Evolutionary conservation across 106 monocot genomes (phyloP), one percentile per base, ranked within the genome.

Genomic region (Iris macrosiphon): DNA sequence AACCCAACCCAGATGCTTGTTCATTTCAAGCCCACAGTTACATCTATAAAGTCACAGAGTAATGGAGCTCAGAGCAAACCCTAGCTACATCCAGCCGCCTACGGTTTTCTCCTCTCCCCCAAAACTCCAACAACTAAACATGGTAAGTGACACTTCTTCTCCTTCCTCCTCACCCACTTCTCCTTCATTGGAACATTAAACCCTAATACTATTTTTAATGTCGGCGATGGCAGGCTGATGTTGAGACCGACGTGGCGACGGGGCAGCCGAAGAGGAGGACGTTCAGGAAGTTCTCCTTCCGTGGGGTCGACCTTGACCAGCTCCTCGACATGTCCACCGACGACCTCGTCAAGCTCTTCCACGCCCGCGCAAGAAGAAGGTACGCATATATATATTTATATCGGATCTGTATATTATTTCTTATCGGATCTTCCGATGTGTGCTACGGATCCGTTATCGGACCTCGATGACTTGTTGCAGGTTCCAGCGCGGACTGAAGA

Each of bases 401-500:
- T n/a, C n/a, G n/a, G n/a, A n/a, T n/a, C n/a, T n/a, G n/a, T n/a
- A n/a, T n/a, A n/a, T n/a, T n/a, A n/a, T n/a, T n/a, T n/a, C n/a
- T n/a, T n/a, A n/a, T n/a, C n/a, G n/a, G n/a, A n/a, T n/a, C n/a
- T n/a, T n/a, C n/a, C n/a, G n/a, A n/a, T n/a, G n/a, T n/a, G n/a
- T n/a, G n/a, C n/a, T n/a, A n/a, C n/a, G n/a, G n/a, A n/a, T n/a
- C n/a, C n/a, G n/a, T n/a, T n/a, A n/a, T n/a, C n/a, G n/a, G n/a
- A n/a, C n/a, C n/a, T n/a, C n/a, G n/a, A n/a, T 37, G 30, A 9
- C 13, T 22, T 35, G 17, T 52, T 6, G 16, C 31, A 85, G 86
- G 79, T 86, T 92, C 29, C 79, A 73, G 60, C 53, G 92, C 13
- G 86, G 86, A 9, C 60, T 92, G 52, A 86, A 92, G 76, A 66